Percentiles rank a stretch among this genome's conserved stretches.
Evolutionary conservation across 768 basidiomycete species (phyloP).

Genomic region (Phaeolepiota aurea): DNA sequence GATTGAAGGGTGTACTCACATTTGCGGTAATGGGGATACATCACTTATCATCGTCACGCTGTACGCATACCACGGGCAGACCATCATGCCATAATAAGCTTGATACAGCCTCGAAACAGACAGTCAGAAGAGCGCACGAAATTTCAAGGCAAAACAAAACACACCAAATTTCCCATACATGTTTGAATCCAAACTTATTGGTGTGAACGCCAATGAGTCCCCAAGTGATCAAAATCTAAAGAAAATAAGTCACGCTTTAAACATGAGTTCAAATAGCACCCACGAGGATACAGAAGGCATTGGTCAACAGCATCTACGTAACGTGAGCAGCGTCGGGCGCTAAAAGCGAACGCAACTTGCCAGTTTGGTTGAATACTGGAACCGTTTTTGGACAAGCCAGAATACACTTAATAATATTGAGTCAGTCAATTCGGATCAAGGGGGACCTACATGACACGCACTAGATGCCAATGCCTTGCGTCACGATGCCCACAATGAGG

Average conservation of each 20-base stretch:
- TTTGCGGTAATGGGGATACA: constrained; percentile 65
- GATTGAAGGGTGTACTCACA: constrained; percentile 27
- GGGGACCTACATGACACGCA: too few relatives aligned
- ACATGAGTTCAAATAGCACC: constrained; percentile 7
- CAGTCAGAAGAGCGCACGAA: background rate
- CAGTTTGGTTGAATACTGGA: constrained; percentile 54
- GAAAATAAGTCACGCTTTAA: background rate
- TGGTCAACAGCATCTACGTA: constrained; percentile 60
- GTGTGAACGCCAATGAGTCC: constrained; percentile 74
- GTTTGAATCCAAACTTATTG: constrained; percentile 70
- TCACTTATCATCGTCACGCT: constrained; percentile 81
- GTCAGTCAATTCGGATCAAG: too few relatives aligned
- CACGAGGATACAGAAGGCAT: constrained; percentile 65
- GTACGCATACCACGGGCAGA: constrained; percentile 77
- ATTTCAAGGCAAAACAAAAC: constrained; percentile 6
- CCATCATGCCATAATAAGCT: constrained; percentile 62
- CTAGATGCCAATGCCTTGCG: constrained; percentile 66
- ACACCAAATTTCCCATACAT: constrained; percentile 75
- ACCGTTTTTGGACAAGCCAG: constrained; percentile 64
- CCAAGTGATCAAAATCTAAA: constrained; percentile 55
- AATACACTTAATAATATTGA: constrained; percentile 53
- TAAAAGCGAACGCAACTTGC: constrained; percentile 18
- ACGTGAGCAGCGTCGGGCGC: background rate
- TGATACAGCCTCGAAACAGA: constrained; percentile 49
- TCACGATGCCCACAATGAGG: constrained; percentile 55